These are phyloP conservation scores for Fusarium sulawesiense DNA, from an alignment of 2,329 filamentous ascomycete species.

Conservation along the genomic window DNA sequence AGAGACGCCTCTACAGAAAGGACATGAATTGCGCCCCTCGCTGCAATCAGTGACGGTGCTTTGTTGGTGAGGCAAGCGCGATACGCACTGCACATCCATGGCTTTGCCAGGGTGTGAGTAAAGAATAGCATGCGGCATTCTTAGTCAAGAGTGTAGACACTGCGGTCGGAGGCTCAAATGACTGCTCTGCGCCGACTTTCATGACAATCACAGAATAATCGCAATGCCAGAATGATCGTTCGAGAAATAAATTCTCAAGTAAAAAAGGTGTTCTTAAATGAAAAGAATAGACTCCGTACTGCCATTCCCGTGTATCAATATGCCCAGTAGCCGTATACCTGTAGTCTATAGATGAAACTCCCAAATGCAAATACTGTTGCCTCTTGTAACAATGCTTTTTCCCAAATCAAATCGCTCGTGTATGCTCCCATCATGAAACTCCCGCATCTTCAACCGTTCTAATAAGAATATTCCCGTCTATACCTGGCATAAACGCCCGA, in stretches of 20 bases:
- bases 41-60: fast-evolving
- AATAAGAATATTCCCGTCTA: slow-evolving; percentile 29
- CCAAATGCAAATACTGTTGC: background rate
- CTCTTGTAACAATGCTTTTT: fast-evolving
- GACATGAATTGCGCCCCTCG: background rate
- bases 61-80: fast-evolving
- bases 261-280: too few relatives aligned
- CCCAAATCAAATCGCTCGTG: background rate
- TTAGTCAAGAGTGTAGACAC: too few relatives aligned
- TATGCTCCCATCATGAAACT: background rate
- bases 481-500: slow-evolving; percentile 15
- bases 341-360: background rate
- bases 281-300: background rate
- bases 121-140: too few relatives aligned
- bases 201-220: too few relatives aligned
- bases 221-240: too few relatives aligned
- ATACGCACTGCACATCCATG: background rate
- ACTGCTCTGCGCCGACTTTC: too few relatives aligned
- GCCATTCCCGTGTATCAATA: background rate
- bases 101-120: too few relatives aligned
- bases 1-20: background rate
- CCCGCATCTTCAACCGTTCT: background rate
- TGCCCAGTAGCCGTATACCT: background rate
- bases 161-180: too few relatives aligned
- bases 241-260: too few relatives aligned